A percentile compares a stretch with the other conserved stretches of the same genome.
These are phyloP conservation scores for Trichoderma sp. DNA, from an alignment of 2,329 filamentous ascomycete species.

Conservation along the genomic window DNA sequence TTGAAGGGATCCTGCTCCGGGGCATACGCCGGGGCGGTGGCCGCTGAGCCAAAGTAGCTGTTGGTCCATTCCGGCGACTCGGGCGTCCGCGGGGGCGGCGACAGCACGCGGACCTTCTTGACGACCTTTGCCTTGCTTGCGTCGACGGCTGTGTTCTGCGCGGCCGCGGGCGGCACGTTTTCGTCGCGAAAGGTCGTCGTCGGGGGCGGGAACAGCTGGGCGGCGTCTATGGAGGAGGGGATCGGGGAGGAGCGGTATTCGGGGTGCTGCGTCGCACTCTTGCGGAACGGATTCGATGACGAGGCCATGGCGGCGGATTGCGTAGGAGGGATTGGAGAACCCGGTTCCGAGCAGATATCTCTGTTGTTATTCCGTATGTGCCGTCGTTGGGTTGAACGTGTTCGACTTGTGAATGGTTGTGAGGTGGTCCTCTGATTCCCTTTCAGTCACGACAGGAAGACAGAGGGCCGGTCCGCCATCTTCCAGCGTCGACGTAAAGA, in stretches of 20 bases:
- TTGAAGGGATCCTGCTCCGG: conserved; percentile 40
- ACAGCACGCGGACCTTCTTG: conserved; percentile 69
- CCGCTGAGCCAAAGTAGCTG: conserved; percentile 7
- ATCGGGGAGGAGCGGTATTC: conserved; percentile 27
- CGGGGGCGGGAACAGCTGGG: conserved; percentile 27
- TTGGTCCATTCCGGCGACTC: conserved; percentile 49
- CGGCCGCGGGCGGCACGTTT: conserved; percentile 7
- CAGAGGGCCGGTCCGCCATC: conserved; percentile 23
- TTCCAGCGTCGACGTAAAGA: conserved; percentile 1
- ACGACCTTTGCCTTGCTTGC: conserved; percentile 54
- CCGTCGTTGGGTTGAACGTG: not conserved
- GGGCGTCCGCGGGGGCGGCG: conserved; percentile 63
- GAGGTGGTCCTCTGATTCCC: conserved; percentile 9
- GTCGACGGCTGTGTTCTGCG: not conserved
- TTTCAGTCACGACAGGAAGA: conserved; percentile 26
- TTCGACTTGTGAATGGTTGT: not conserved
- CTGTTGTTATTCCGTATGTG: too few species aligned
- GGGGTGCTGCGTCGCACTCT: conserved; percentile 28
- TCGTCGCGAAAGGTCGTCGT: conserved; percentile 27
- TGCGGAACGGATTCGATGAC: conserved; percentile 35
- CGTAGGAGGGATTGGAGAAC: not conserved
- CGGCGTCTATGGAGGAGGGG: conserved; percentile 29
- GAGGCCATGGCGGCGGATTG: conserved; percentile 28
- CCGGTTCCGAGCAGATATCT: not conserved
- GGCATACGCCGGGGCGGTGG: conserved; percentile 24